Evolutionary conservation across 2,329 filamentous ascomycete species (phyloP).

Genomic region (Ophiocordyceps robertsii): DNA sequence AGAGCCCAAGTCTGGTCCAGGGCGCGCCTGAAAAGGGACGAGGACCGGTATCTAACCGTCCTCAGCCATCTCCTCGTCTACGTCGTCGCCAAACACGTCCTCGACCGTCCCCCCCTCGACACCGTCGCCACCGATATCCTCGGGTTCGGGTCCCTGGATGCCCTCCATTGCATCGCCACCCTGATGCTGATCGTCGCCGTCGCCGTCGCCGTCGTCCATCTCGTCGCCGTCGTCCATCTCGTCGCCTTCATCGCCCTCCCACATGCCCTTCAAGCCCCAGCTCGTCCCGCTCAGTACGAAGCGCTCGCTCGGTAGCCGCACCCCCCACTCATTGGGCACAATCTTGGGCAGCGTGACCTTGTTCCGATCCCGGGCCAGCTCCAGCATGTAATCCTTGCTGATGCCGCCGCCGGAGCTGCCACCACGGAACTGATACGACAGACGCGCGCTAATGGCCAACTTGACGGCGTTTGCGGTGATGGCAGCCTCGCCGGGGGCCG

Average conservation of each 20-base stretch:
- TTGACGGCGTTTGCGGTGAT: slow-evolving; percentile 55
- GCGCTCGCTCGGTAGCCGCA: slow-evolving; percentile 51
- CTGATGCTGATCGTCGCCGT: slow-evolving; percentile 24
- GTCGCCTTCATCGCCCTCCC: slow-evolving; percentile 33
- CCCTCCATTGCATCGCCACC: slow-evolving; percentile 36
- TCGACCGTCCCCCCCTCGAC: slow-evolving; percentile 37
- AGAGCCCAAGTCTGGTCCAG: not conserved
- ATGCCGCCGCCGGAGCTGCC: slow-evolving; percentile 38
- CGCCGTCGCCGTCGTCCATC: slow-evolving; percentile 25
- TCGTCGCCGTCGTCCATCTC: slow-evolving; percentile 23
- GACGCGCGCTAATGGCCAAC: slow-evolving; percentile 56
- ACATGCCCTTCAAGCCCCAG: slow-evolving; percentile 50
- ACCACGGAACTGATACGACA: slow-evolving; percentile 55
- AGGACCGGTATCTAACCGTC: slow-evolving; percentile 6
- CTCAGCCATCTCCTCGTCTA: slow-evolving; percentile 44
- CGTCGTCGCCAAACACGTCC: slow-evolving; percentile 40
- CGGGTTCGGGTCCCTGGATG: slow-evolving; percentile 25
- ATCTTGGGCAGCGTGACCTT: slow-evolving; percentile 50
- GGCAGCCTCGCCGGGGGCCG: slow-evolving; percentile 35
- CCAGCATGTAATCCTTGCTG: slow-evolving; percentile 63
- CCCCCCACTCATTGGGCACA: slow-evolving; percentile 52
- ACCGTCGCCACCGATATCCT: slow-evolving; percentile 30
- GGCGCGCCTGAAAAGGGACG: not conserved
- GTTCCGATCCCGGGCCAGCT: slow-evolving; percentile 61
- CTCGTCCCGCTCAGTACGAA: slow-evolving; percentile 54